phyloP scores from a whole-genome alignment of 108 stramenopile species.

The Poteriospumella lacustris region DNA sequence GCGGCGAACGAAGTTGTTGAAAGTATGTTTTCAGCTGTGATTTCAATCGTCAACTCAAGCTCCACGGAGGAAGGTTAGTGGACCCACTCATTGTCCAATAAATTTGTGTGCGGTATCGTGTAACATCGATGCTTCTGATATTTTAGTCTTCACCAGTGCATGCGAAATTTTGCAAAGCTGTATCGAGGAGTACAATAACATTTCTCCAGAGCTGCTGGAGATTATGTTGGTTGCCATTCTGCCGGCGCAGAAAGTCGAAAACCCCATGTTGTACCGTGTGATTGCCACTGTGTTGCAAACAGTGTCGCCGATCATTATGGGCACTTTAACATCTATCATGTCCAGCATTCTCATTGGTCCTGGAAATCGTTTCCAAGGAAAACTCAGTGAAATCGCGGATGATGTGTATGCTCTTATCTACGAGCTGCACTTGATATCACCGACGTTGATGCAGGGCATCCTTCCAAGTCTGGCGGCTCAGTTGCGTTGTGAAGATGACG shows the following conservation, averaged over 20 bases:
- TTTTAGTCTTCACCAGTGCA: background rate
- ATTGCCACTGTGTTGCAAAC: background rate
- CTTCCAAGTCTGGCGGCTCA: background rate
- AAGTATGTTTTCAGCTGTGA: constrained; percentile 39
- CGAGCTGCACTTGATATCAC: background rate
- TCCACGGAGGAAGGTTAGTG: constrained; percentile 20
- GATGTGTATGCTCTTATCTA: background rate
- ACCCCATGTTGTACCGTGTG: constrained; percentile 32
- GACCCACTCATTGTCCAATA: background rate
- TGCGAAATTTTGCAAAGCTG: constrained; percentile 28
- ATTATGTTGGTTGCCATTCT: constrained; percentile 41
- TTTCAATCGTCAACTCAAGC: constrained; percentile 34
- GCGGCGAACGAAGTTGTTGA: constrained; percentile 39
- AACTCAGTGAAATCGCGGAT: background rate
- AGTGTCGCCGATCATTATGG: background rate
- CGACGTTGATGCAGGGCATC: background rate
- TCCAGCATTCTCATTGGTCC: background rate
- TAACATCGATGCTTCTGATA: background rate
- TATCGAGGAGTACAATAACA: constrained; percentile 38
- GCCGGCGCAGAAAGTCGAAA: constrained; percentile 36
- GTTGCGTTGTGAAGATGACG: background rate
- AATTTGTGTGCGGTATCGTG: background rate
- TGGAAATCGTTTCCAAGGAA: background rate
- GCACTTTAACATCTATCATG: background rate
- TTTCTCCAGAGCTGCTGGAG: constrained; percentile 44